phyloP scores from a whole-genome alignment of 2,329 filamentous ascomycete genomes.

The Zymoseptoria crescenta region DNA sequence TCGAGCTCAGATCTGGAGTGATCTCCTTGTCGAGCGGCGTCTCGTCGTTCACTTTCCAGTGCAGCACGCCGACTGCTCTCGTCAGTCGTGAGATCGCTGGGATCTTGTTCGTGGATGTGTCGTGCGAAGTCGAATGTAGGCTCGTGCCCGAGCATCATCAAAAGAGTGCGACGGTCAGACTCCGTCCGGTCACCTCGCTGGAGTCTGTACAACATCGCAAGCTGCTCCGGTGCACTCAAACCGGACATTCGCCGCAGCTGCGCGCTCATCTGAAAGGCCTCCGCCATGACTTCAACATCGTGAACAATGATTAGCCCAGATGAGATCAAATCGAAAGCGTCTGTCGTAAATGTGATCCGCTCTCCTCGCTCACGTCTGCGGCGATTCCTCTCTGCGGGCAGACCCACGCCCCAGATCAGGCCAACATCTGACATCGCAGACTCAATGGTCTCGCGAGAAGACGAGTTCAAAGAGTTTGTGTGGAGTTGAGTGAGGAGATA shows the following conservation, averaged over 20 bases:
- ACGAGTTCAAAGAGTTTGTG: constrained; percentile 4
- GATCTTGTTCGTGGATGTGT: constrained; percentile 13
- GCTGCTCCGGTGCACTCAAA: constrained; percentile 16
- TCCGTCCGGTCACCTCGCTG: constrained; percentile 19
- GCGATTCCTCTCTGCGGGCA: constrained; percentile 16
- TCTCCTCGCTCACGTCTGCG: constrained; percentile 13
- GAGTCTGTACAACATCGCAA: constrained; percentile 23
- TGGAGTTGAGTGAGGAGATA: background rate
- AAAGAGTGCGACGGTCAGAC: constrained; percentile 17
- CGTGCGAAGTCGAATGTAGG: constrained; percentile 12
- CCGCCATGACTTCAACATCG: constrained; percentile 26
- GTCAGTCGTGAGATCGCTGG: background rate
- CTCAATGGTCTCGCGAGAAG: constrained; percentile 8
- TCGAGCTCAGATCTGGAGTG: constrained; percentile 24
- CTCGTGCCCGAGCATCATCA: constrained; percentile 18
- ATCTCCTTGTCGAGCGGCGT: constrained; percentile 22
- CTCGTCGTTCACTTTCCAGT: constrained; percentile 9
- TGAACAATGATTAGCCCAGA: constrained; percentile 10
- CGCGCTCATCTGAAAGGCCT: constrained; percentile 24
- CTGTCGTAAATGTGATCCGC: constrained; percentile 9
- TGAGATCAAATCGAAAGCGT: constrained; percentile 8
- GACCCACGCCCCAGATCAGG: constrained; percentile 10
- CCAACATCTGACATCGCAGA: constrained; percentile 2
- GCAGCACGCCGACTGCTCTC: background rate
- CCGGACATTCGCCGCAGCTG: constrained; percentile 17